Conservation (phyloP, 306 rosid species). For the Macrotyloma uniflorum region DNA sequence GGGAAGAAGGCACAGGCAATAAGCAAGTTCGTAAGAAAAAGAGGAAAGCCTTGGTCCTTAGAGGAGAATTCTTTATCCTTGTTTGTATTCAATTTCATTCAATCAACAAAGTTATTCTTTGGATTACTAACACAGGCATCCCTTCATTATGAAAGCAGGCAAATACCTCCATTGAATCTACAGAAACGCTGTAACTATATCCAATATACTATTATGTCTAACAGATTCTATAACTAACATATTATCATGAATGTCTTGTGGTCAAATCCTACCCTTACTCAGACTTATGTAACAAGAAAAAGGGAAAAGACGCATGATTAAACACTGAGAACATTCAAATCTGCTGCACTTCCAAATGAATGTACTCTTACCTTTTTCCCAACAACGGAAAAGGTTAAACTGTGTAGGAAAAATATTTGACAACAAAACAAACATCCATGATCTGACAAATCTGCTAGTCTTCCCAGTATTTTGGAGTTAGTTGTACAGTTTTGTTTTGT, state of each 20-base stretch:
- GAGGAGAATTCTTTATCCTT: not conserved
- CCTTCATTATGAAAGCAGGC: not conserved
- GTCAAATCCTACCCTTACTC: conserved; percentile 1
- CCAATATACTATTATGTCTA: conserved; percentile 4
- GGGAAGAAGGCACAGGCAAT: not conserved
- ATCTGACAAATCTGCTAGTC: not conserved
- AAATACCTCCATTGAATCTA: not conserved
- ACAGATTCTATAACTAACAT: not conserved
- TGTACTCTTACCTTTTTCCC: not conserved
- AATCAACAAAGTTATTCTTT: not conserved
- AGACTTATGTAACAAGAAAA: not conserved
- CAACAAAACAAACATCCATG: conserved; percentile 24
- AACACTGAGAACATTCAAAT: not conserved
- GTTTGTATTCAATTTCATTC: not conserved
- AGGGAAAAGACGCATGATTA: not conserved
- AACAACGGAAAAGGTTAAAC: not conserved
- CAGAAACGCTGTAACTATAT: not conserved
- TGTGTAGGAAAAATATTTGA: not conserved
- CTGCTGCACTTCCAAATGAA: not conserved
- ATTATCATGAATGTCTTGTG: not conserved
- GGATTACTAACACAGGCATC: not conserved
- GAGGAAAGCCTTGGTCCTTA: not conserved
- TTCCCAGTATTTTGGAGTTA: not conserved
- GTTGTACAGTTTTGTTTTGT: not conserved
- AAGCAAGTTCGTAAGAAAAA: not conserved